phyloP scores from a whole-genome alignment of 768 basidiomycete genomes.

The Phanerodontia chrysosporium region DNA sequence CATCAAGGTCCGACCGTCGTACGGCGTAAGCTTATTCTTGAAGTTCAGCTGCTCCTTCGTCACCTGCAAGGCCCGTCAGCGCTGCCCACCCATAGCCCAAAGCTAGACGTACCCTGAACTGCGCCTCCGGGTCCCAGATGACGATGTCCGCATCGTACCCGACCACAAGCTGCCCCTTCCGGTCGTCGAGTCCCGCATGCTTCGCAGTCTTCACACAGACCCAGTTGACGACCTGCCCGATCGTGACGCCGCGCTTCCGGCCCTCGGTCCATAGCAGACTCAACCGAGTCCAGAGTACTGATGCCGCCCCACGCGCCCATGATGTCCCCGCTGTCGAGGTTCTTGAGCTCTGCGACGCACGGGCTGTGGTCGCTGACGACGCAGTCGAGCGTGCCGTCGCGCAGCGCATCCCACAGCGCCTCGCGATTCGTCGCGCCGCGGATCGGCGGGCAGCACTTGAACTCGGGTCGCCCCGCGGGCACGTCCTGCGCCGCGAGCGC shows the following conservation, averaged over 20 bases:
- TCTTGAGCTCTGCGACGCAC: slow-evolving; percentile 80
- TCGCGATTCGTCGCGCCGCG: slow-evolving; percentile 70
- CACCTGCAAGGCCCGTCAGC: slow-evolving; percentile 44
- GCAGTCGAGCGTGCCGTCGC: slow-evolving; percentile 82
- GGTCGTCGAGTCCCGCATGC: slow-evolving; percentile 66
- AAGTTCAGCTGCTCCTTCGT: slow-evolving; percentile 71
- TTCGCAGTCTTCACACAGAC: slow-evolving; percentile 66
- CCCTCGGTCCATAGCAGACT: slow-evolving; percentile 89
- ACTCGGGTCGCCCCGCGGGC: slow-evolving; percentile 74
- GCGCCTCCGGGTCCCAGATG: slow-evolving; percentile 68
- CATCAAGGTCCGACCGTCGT: slow-evolving; percentile 65
- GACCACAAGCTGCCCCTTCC: slow-evolving; percentile 68
- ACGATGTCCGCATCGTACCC: slow-evolving; percentile 87
- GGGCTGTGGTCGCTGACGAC: slow-evolving; percentile 97
- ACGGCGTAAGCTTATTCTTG: slow-evolving; percentile 94
- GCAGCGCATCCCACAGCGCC: slow-evolving; percentile 74
- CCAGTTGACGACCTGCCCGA: slow-evolving; percentile 73
- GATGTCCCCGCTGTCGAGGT: slow-evolving; percentile 69
- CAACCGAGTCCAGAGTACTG: slow-evolving; percentile 77
- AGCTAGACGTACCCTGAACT: slow-evolving; percentile 34
- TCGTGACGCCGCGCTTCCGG: slow-evolving; percentile 47
- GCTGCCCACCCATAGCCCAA: background rate
- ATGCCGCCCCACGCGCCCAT: slow-evolving; percentile 96
- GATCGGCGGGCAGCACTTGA: slow-evolving; percentile 97
- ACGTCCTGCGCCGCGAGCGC: slow-evolving; percentile 70